phyloP scores from a whole-genome alignment of 2,329 filamentous ascomycete genomes.

The Pseudofabraea citricarpa region DNA sequence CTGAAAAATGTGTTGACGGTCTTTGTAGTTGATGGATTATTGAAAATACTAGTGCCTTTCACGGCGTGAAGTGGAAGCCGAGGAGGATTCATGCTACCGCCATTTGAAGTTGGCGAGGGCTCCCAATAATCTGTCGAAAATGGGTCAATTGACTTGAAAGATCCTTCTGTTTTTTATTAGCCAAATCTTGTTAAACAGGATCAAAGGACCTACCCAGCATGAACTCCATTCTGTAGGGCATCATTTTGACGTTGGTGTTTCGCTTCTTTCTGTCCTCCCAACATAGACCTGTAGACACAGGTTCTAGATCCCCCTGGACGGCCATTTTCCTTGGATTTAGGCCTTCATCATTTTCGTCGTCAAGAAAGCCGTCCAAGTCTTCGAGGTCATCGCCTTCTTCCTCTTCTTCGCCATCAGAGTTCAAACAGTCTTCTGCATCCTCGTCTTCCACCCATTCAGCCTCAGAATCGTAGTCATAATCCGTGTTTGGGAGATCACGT shows the following conservation, averaged over 20 bases:
- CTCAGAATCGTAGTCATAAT: slow-evolving; percentile 85
- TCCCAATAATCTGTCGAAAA: slow-evolving; percentile 80
- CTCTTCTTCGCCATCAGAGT: slow-evolving; percentile 64
- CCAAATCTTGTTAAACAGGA: slow-evolving; percentile 3
- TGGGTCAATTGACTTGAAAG: slow-evolving; percentile 65
- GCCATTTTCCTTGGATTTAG: slow-evolving; percentile 48
- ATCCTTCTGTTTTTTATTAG: slow-evolving; percentile 22
- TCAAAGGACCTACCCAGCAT: slow-evolving; percentile 33
- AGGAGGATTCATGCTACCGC: slow-evolving; percentile 27
- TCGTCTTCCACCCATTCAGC: slow-evolving; percentile 77
- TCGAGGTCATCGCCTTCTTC: slow-evolving; percentile 62
- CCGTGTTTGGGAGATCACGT: slow-evolving; percentile 52
- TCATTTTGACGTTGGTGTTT: slow-evolving; percentile 43
- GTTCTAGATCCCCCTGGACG: slow-evolving; percentile 64
- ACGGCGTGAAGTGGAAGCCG: slow-evolving; percentile 27
- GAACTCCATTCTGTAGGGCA: slow-evolving; percentile 69
- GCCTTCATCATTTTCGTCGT: slow-evolving; percentile 63
- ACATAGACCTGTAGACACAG: slow-evolving; percentile 73
- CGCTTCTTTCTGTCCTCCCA: slow-evolving; percentile 62
- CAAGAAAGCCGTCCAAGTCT: slow-evolving; percentile 61
- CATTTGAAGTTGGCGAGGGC: slow-evolving; percentile 3
- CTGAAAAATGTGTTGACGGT: slow-evolving; percentile 13
- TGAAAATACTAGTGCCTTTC: slow-evolving; percentile 17
- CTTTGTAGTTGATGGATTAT: slow-evolving; percentile 10
- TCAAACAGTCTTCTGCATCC: slow-evolving; percentile 46